A percentile compares a stretch with the other conserved stretches of the same genome.
phyloP scores from a whole-genome alignment of 306 rosid species.

The Styphnolobium japonicum region DNA sequence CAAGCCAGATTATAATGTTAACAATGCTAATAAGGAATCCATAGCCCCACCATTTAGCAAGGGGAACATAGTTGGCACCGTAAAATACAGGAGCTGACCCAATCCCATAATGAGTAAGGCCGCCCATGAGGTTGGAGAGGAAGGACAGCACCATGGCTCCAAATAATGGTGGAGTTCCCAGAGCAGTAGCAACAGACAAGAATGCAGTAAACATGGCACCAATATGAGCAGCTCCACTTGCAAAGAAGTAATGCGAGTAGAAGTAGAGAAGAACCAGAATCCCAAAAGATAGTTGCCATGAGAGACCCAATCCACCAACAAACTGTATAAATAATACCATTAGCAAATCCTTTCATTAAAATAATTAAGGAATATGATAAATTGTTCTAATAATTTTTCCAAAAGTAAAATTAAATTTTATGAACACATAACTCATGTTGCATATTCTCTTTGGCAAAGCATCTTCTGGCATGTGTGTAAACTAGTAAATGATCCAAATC shows the following conservation, averaged over 20 bases:
- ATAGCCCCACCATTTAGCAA: slow-evolving; percentile 95
- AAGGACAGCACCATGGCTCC: slow-evolving; percentile 89
- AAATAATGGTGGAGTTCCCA: slow-evolving; percentile 90
- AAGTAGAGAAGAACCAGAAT: slow-evolving; percentile 94
- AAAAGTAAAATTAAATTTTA: slow-evolving; percentile 16
- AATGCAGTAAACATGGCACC: slow-evolving; percentile 99
- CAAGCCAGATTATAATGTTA: slow-evolving; percentile 93
- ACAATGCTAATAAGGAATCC: slow-evolving; percentile 81
- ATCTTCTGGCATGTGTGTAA: background rate
- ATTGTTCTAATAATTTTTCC: background rate
- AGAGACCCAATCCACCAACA: slow-evolving; percentile 94
- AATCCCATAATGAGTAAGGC: slow-evolving; percentile 97
- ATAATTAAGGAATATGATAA: background rate
- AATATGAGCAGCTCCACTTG: slow-evolving; percentile 99
- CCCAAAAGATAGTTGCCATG: slow-evolving; percentile 94
- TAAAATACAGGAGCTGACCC: slow-evolving; percentile 97
- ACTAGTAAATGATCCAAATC: background rate
- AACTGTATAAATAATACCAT: slow-evolving; percentile 52
- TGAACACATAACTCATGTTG: background rate
- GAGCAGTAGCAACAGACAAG: slow-evolving; percentile 94
- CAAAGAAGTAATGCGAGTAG: slow-evolving; percentile 98
- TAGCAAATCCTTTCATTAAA: slow-evolving; percentile 15
- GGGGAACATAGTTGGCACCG: slow-evolving; percentile 96
- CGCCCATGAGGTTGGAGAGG: slow-evolving; percentile 98
- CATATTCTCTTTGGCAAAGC: background rate